These are phyloP conservation scores for Trichophyton benhamiae DNA, from an alignment of 2,329 filamentous ascomycete genomes.

Conservation along the genomic window DNA sequence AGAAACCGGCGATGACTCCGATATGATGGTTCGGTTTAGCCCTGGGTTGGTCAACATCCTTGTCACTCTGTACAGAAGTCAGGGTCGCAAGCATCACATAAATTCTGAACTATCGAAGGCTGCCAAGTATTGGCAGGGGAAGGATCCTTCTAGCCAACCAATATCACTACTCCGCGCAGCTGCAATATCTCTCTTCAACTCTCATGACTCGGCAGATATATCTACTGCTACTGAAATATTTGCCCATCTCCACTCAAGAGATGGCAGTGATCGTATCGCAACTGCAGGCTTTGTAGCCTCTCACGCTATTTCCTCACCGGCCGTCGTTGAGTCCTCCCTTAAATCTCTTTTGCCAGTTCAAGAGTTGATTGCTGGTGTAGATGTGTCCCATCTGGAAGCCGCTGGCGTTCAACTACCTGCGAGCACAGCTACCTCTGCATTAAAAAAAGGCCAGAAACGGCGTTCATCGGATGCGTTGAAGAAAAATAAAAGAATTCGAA, in stretches of 20 bases:
- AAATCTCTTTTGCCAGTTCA: slow-evolving; percentile 28
- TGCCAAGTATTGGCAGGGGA: slow-evolving; percentile 65
- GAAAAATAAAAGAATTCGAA: slow-evolving; percentile 33
- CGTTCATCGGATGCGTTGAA: slow-evolving; percentile 17
- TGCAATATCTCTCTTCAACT: slow-evolving; percentile 69
- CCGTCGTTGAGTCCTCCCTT: slow-evolving; percentile 26
- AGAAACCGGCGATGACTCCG: slow-evolving; percentile 41
- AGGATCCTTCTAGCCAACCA: slow-evolving; percentile 43
- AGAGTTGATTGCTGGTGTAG: slow-evolving; percentile 33
- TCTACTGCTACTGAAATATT: slow-evolving; percentile 67
- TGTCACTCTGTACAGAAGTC: slow-evolving; percentile 63
- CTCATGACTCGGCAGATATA: slow-evolving; percentile 55
- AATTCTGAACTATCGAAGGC: slow-evolving; percentile 66
- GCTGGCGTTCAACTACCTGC: slow-evolving; percentile 28
- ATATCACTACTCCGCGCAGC: slow-evolving; percentile 66
- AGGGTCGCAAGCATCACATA: slow-evolving; percentile 60
- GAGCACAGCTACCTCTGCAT: slow-evolving; percentile 20
- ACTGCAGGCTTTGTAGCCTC: slow-evolving; percentile 79
- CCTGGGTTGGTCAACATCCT: slow-evolving; percentile 73
- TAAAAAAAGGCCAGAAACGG: slow-evolving; percentile 26
- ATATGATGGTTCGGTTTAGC: slow-evolving; percentile 62
- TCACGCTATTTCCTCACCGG: slow-evolving; percentile 44
- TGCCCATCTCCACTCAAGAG: slow-evolving; percentile 52
- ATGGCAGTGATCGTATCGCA: slow-evolving; percentile 54
- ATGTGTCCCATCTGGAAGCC: slow-evolving; percentile 34